A percentile compares a stretch with the other conserved stretches of the same genome.
Conservation (phyloP, 164 flowering plant species). For the Chloranthus sessilifolius region DNA sequence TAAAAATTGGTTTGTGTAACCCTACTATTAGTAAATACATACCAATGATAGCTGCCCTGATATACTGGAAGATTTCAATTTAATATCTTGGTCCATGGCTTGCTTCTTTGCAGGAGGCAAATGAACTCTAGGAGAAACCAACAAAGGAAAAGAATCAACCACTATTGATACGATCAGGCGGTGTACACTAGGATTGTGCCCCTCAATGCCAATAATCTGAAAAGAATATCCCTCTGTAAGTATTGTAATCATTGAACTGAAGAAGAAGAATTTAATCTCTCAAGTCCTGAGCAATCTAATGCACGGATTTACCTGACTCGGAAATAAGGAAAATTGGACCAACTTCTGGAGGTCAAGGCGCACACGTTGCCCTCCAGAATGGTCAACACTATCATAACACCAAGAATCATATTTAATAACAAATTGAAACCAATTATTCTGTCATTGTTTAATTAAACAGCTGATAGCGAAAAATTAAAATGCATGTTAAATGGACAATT, state of each 20-base stretch:
- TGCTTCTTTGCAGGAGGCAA: conserved; percentile 71
- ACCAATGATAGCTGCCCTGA: conserved; percentile 59
- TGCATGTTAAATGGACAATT: no score
- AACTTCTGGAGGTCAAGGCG: conserved; percentile 78
- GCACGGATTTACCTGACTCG: conserved; percentile 70
- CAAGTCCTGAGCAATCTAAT: no score
- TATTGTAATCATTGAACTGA: background rate
- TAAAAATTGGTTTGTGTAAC: no score
- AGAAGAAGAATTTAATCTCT: background rate
- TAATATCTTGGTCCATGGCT: conserved; percentile 47
- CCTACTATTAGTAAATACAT: no score
- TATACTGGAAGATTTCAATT: conserved; percentile 21
- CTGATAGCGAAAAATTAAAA: background rate
- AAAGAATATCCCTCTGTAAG: background rate
- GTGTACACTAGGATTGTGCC: conserved; percentile 96
- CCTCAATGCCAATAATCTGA: conserved; percentile 88
- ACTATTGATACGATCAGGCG: conserved; percentile 75
- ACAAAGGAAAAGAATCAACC: conserved; percentile 55
- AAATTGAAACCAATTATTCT: no score
- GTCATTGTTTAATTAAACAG: background rate
- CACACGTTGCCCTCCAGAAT: conserved; percentile 92
- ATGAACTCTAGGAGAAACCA: conserved; percentile 25
- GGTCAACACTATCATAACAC: conserved; percentile 60
- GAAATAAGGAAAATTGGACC: conserved; percentile 74
- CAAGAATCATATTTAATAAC: no score